Evolutionary conservation across 176 grass and related monocot genomes (phyloP).

Genomic region (Oryza coarctata): DNA sequence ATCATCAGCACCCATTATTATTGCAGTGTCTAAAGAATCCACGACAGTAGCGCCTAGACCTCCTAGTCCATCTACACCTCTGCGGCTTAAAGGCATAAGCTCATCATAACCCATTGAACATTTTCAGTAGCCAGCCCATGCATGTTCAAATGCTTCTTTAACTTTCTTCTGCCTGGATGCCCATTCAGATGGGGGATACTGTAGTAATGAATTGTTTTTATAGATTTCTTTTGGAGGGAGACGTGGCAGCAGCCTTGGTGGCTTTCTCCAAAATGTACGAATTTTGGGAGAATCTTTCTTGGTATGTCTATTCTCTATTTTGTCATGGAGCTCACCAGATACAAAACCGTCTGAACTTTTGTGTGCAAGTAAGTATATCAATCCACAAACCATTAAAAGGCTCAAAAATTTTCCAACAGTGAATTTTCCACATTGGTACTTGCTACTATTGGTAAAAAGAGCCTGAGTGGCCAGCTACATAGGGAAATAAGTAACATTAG

Average conservation of each 20-base stretch:
- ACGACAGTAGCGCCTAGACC: conserved; percentile 88
- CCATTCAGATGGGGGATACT: conserved; percentile 48
- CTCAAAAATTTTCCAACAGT: conserved; percentile 83
- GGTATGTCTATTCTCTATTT: conserved; percentile 26
- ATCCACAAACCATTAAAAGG: conserved; percentile 68
- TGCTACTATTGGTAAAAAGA: conserved; percentile 43
- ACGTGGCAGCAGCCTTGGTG: conserved; percentile 69
- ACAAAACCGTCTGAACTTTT: conserved; percentile 50
- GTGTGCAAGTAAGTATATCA: conserved; percentile 64
- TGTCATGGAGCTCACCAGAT: conserved; percentile 46
- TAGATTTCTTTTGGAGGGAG: conserved; percentile 78
- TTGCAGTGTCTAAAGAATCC: conserved; percentile 91
- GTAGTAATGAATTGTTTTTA: conserved; percentile 53
- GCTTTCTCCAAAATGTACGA: conserved; percentile 70
- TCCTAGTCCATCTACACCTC: conserved; percentile 87
- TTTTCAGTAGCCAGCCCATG: conserved; percentile 85
- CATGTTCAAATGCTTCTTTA: conserved; percentile 91
- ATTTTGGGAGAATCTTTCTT: conserved; percentile 47
- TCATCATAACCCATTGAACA: conserved; percentile 94
- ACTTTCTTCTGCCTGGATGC: conserved; percentile 77
- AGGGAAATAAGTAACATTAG: conserved; percentile 31
- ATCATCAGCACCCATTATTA: conserved; percentile 89
- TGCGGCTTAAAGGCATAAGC: conserved; percentile 83
- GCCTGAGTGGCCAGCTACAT: conserved; percentile 53
- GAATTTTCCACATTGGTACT: conserved; percentile 64